These are phyloP conservation scores for Oropetium thomaeum DNA, from an alignment of 176 grass and related monocot genomes.

Conservation along the genomic window DNA sequence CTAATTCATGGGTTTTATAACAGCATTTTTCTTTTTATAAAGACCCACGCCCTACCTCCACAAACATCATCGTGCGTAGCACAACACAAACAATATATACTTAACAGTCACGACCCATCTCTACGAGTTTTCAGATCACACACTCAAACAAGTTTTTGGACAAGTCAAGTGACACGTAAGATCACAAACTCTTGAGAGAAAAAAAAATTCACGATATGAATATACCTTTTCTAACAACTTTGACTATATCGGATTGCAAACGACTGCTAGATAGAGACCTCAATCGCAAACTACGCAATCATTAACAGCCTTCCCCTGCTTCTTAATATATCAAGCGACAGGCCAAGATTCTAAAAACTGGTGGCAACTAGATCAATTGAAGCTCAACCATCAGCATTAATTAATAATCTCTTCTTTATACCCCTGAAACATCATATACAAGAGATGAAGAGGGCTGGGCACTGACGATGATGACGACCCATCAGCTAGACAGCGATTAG, in stretches of 20 bases:
- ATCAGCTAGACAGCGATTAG: neutral
- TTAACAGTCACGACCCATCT: too few relatives aligned
- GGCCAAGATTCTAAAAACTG: neutral
- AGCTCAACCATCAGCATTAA: slow-evolving; percentile 18
- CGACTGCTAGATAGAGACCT: neutral
- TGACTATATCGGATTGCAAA: neutral
- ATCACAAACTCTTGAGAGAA: too few relatives aligned
- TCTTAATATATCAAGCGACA: neutral
- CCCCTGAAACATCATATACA: neutral
- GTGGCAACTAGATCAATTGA: neutral
- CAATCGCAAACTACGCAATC: neutral
- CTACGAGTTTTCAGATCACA: too few relatives aligned
- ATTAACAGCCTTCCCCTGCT: neutral
- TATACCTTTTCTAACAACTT: neutral
- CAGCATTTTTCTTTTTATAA: too few relatives aligned
- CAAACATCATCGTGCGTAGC: too few relatives aligned
- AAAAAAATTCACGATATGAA: neutral
- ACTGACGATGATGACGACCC: too few relatives aligned
- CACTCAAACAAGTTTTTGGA: too few relatives aligned
- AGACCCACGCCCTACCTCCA: too few relatives aligned
- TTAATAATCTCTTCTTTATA: neutral
- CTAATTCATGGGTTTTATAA: too few relatives aligned
- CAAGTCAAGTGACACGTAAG: too few relatives aligned
- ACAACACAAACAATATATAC: too few relatives aligned
- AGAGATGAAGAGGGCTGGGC: neutral